Evolutionary conservation across 306 rosid genomes (phyloP).

Genomic region (Begonia peltatifolia): DNA sequence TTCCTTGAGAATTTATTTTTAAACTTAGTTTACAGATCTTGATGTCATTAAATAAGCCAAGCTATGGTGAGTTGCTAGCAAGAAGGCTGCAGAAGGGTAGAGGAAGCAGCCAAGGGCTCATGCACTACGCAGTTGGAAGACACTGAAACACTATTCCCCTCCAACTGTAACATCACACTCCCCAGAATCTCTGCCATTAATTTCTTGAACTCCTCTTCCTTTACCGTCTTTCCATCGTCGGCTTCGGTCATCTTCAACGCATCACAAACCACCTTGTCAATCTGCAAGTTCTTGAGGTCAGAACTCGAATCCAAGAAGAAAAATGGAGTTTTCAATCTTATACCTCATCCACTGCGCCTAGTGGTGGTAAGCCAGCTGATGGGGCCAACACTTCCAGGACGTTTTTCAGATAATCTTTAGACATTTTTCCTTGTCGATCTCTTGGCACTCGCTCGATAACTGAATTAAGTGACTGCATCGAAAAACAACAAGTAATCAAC

Average conservation of each 20-base stretch:
- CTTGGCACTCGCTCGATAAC: slow-evolving; percentile 49
- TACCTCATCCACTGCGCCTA: slow-evolving; percentile 75
- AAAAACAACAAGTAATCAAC: too few species aligned
- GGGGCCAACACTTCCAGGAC: slow-evolving; percentile 59
- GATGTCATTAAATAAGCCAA: too few species aligned
- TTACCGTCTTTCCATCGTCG: slow-evolving; percentile 51
- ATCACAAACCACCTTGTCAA: slow-evolving; percentile 51
- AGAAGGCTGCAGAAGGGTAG: slow-evolving; percentile 54
- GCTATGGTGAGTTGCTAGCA: slow-evolving; percentile 10
- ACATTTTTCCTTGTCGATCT: slow-evolving; percentile 60
- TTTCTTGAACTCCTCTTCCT: slow-evolving; percentile 91
- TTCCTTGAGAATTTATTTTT: too few species aligned
- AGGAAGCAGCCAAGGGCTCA: slow-evolving; percentile 61
- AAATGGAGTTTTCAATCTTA: not conserved
- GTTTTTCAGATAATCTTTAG: slow-evolving; percentile 45
- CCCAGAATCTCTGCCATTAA: slow-evolving; percentile 45
- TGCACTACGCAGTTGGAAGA: slow-evolving; percentile 82
- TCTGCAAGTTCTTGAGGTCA: slow-evolving; percentile 21
- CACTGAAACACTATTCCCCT: slow-evolving; percentile 54
- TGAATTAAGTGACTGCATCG: slow-evolving; percentile 46
- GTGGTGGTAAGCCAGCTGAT: slow-evolving; percentile 77
- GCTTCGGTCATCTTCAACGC: slow-evolving; percentile 37
- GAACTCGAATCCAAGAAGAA: not conserved
- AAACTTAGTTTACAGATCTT: too few species aligned
- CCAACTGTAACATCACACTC: slow-evolving; percentile 65